phyloP scores from a whole-genome alignment of 1,139 yeast species.

The Hemisphaericaspora xylanilytica region DNA sequence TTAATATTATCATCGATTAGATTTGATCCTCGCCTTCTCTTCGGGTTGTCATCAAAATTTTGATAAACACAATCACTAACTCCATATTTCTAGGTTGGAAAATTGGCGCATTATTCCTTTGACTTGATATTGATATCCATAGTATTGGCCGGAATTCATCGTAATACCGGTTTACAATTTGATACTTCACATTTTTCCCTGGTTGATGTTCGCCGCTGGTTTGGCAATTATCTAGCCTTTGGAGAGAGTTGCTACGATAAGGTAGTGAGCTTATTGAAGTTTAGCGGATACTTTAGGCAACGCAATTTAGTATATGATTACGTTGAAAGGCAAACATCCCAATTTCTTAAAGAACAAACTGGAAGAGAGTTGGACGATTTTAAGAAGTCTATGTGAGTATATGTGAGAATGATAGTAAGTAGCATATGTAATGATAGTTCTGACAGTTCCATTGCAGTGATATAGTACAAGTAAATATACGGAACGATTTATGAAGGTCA shows the following conservation, averaged over 20 bases:
- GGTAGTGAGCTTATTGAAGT: conserved; percentile 35
- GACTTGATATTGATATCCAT: conserved; percentile 62
- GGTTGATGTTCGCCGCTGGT: conserved; percentile 53
- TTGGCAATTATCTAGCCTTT: conserved; percentile 50
- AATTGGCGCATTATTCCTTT: conserved; percentile 52
- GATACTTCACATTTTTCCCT: conserved; percentile 47
- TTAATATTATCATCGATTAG: too few relatives aligned
- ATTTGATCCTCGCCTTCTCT: too few relatives aligned
- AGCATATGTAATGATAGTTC: neutral
- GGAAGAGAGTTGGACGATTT: conserved; percentile 30
- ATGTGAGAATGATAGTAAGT: too few relatives aligned
- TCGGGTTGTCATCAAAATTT: too few relatives aligned
- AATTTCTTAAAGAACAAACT: conserved; percentile 33
- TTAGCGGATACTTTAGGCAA: conserved; percentile 47
- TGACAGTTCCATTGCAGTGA: too few relatives aligned
- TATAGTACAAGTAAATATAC: too few relatives aligned
- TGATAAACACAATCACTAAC: too few relatives aligned
- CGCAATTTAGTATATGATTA: conserved; percentile 37
- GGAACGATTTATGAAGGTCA: too few relatives aligned
- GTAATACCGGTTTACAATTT: conserved; percentile 58
- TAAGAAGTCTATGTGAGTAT: conserved; percentile 4
- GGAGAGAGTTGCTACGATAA: conserved; percentile 55
- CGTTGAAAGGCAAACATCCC: conserved; percentile 32
- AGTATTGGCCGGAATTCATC: conserved; percentile 62
- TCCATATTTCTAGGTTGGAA: conserved; percentile 39